Conservation (phyloP, 139 green algal genomes). For the Chlorella sp. region DNA sequence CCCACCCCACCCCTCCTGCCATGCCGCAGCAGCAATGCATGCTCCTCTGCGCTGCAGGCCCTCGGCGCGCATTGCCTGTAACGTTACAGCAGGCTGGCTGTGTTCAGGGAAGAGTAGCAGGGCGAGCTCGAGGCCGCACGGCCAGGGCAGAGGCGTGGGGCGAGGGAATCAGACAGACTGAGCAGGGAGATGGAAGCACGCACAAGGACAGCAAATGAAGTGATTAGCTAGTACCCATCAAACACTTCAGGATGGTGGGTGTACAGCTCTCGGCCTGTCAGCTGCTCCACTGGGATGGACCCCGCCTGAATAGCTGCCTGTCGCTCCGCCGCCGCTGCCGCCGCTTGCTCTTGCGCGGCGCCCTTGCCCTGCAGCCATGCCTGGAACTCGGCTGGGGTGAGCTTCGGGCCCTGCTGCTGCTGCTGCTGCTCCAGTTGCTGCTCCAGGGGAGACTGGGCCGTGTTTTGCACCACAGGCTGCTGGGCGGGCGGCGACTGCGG, state of each 20-base stretch:
- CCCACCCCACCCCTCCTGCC: neutral
- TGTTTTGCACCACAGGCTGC: neutral
- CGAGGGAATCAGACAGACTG: neutral
- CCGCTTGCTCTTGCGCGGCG: neutral
- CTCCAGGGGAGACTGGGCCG: neutral
- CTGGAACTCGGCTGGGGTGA: conserved; percentile 5
- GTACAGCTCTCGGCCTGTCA: conserved; percentile 29
- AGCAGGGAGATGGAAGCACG: neutral
- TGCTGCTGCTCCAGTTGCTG: neutral
- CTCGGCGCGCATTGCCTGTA: too few species aligned
- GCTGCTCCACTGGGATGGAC: conserved; percentile 1
- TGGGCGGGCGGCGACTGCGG: neutral
- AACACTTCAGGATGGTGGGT: conserved; percentile 34
- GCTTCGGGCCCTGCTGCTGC: neutral
- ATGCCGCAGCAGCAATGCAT: too few species aligned
- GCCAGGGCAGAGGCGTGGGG: too few species aligned
- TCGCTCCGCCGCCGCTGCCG: neutral
- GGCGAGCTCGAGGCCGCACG: too few species aligned
- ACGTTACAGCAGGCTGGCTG: too few species aligned
- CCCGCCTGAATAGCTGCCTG: conserved; percentile 19
- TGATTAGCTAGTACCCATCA: neutral
- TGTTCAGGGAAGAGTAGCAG: neutral
- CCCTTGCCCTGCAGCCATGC: neutral
- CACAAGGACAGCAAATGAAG: too few species aligned
- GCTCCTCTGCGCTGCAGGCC: too few species aligned